Evolutionary conservation across 176 grass and related monocot genomes (phyloP).

Genomic region (Alloteropsis semialata): DNA sequence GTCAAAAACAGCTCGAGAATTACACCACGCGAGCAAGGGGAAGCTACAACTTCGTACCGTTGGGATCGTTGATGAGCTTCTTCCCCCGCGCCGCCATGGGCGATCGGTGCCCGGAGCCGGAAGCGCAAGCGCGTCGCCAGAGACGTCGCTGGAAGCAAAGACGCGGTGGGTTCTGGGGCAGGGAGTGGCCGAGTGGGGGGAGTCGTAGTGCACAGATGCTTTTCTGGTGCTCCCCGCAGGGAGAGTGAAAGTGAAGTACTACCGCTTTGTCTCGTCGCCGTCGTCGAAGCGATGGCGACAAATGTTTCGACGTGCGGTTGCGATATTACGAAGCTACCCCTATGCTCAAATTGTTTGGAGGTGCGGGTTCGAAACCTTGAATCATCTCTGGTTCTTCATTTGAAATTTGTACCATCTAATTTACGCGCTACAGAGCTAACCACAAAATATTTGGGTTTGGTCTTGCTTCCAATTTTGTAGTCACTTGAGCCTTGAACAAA

Average conservation of each 20-base stretch:
- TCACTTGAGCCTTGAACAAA: not conserved
- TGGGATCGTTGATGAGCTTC: constrained; percentile 88
- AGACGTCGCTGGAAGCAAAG: not conserved
- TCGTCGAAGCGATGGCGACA: not conserved
- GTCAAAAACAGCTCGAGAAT: constrained; percentile 1
- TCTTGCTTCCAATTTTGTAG: not conserved
- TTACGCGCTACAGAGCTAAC: too few relatives aligned
- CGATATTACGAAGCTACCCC: not conserved
- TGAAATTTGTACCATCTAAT: too few relatives aligned
- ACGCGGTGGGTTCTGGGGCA: not conserved
- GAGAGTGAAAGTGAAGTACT: too few relatives aligned
- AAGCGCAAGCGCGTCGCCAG: not conserved
- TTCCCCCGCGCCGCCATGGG: constrained; percentile 82
- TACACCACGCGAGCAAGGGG: not conserved
- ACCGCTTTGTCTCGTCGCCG: not conserved
- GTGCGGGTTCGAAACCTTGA: not conserved
- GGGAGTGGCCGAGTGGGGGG: not conserved
- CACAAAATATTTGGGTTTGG: not conserved
- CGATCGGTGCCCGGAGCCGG: not conserved
- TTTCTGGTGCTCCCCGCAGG: not conserved
- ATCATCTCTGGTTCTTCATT: not conserved
- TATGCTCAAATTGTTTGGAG: not conserved
- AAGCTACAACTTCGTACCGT: constrained; percentile 47
- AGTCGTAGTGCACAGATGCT: not conserved
- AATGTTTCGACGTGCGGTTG: not conserved